A percentile compares a stretch with the other conserved stretches of the same genome.
These are phyloP conservation scores for Olyra latifolia DNA, from an alignment of 176 grass and related monocot species.

Conservation along the genomic window DNA sequence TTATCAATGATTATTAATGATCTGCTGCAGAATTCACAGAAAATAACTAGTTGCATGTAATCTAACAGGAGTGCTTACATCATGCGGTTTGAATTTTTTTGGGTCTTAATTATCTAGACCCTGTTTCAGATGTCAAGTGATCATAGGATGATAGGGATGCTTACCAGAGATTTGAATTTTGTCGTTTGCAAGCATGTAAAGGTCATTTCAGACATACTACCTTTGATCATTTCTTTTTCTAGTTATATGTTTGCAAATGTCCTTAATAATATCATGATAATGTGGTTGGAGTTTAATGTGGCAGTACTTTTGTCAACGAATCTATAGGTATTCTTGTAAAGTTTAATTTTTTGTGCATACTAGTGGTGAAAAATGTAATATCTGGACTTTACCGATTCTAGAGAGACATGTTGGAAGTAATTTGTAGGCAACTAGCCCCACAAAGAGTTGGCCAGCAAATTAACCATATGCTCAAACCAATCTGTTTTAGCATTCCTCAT, in stretches of 20 bases:
- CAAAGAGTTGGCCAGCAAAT: neutral
- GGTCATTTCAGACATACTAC: neutral
- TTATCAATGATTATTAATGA: neutral
- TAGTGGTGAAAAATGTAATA: neutral
- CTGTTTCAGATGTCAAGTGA: neutral
- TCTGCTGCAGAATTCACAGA: neutral
- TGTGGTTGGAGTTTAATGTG: too few species aligned
- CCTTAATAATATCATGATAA: neutral
- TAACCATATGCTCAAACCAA: neutral
- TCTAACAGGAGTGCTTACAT: neutral
- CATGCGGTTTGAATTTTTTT: neutral
- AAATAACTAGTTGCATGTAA: too few species aligned
- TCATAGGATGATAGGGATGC: neutral
- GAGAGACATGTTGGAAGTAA: neutral
- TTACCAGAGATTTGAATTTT: neutral
- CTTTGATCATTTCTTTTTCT: neutral
- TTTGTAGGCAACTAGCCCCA: neutral
- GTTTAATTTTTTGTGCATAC: neutral
- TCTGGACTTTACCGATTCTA: neutral
- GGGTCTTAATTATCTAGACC: neutral
- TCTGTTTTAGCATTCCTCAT: neutral
- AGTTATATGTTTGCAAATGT: neutral
- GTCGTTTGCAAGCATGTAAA: neutral
- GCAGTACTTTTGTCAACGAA: neutral
- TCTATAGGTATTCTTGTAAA: neutral